phyloP scores from a whole-genome alignment of 768 basidiomycete species.

The Termitomyces sp. region DNA sequence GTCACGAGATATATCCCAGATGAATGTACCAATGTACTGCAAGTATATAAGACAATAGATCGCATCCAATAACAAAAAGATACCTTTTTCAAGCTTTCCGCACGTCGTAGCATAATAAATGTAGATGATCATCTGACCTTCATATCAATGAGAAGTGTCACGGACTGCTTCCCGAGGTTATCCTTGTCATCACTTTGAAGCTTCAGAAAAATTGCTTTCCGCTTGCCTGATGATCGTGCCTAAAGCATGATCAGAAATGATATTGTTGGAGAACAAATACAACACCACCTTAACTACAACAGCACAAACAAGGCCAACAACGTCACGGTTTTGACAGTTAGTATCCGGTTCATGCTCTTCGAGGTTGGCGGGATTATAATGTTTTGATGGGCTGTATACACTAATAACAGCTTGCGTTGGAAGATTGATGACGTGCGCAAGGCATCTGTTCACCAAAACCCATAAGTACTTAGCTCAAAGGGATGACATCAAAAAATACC shows the following conservation, averaged over 20 bases:
- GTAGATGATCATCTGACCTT: slow-evolving; percentile 29
- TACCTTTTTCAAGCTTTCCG: neutral
- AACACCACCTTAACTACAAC: neutral
- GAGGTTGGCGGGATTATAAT: neutral
- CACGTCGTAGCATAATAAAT: slow-evolving; percentile 21
- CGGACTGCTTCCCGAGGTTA: neutral
- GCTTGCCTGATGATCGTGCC: slow-evolving; percentile 21
- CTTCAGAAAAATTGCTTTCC: slow-evolving; percentile 23
- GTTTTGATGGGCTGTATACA: neutral
- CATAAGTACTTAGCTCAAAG: neutral
- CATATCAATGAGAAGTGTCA: slow-evolving; percentile 25
- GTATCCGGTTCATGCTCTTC: neutral
- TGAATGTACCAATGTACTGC: neutral
- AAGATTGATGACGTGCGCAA: slow-evolving; percentile 28
- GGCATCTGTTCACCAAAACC: slow-evolving; percentile 15
- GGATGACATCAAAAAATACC: too few species aligned
- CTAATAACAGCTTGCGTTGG: slow-evolving; percentile 25
- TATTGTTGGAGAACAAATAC: neutral
- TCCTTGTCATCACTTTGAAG: neutral
- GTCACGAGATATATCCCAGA: neutral
- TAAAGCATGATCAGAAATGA: neutral
- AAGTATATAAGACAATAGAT: neutral
- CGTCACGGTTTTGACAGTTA: too few species aligned
- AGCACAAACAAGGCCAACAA: neutral
- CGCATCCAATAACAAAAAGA: neutral